Evolutionary conservation across 202 grass and related monocot species (phyloP).

Genomic region (Zizania palustris): DNA sequence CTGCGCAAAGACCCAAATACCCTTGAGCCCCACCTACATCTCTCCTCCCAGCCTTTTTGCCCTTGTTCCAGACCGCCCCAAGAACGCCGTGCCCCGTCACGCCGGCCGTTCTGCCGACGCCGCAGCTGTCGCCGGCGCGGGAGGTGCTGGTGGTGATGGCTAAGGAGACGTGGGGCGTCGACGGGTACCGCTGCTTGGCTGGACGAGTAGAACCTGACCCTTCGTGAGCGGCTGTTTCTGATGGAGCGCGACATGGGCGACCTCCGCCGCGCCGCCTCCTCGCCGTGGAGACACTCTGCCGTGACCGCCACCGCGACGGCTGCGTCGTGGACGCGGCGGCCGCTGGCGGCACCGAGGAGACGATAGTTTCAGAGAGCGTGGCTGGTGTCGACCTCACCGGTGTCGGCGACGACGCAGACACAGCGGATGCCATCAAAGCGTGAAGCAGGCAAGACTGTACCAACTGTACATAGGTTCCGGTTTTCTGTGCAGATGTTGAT

Average conservation of each 20-base stretch:
- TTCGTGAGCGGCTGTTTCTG: slow-evolving; percentile 72
- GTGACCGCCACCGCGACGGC: slow-evolving; percentile 38
- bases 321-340: slow-evolving; percentile 43
- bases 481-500: slow-evolving; percentile 47
- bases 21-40: too few relatives aligned
- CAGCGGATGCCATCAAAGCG: slow-evolving; percentile 44
- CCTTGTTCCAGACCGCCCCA: too few relatives aligned
- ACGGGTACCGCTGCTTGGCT: slow-evolving; percentile 75
- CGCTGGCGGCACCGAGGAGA: background rate
- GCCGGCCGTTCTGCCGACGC: slow-evolving; percentile 85
- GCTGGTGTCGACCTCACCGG: too few relatives aligned
- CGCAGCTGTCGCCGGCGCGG: slow-evolving; percentile 69
- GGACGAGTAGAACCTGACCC: slow-evolving; percentile 81
- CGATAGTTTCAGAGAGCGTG: slow-evolving; percentile 38
- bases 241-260: slow-evolving; percentile 87
- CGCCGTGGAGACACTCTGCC: slow-evolving; percentile 55
- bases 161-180: slow-evolving; percentile 96
- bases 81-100: slow-evolving; percentile 92
- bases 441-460: slow-evolving; percentile 9
- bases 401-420: background rate
- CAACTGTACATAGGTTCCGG: slow-evolving; percentile 57
- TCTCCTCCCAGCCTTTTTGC: too few relatives aligned
- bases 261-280: slow-evolving; percentile 60
- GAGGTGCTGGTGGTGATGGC: slow-evolving; percentile 98
- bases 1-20: too few relatives aligned